Evolutionary conservation across 2,329 filamentous ascomycete species (phyloP), one percentile per base, ranked within the genome.

Genomic region (Microsporum ferrugineum): DNA sequence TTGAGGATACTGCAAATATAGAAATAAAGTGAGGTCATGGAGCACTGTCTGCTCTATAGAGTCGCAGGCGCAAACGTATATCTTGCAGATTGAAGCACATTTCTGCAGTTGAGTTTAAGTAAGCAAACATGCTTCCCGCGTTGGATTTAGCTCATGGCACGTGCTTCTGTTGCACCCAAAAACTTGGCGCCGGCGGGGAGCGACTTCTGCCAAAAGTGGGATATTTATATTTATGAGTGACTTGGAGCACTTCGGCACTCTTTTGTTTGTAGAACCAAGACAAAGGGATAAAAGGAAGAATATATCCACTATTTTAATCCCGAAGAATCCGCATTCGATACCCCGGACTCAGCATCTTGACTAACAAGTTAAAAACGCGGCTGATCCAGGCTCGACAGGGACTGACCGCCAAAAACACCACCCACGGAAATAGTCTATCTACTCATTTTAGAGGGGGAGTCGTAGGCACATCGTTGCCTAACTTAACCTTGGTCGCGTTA

Each of bases 141-240:
- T 51, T 51, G 23, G 23, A 51, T 51, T 51, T 55, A 55, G 31
- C 33, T 55, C 14, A n/a, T 55, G 51, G 33, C 51, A 55, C 51
- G 51, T 55, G 51, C 33, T 55, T 23, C 14, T 55, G 14, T 10
- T n/a, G 49, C 33, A n/a, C 34, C 4, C 4, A 34, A 17, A 12
- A 14, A 5, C 51, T 55, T 55, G 51, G 51, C 51, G 31, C 31
- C 51, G 34, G 51, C 51, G 51, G 51, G 51, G 51, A 55, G 51
- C 51, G 17, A 55, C 31, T 33, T 55, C 51, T 34, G 5, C 51
- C 51, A 55, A 55, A 29, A 33, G 51, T 55, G 51, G 51, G 51
- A 55, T 34, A 17, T 23, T 23, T 23, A 23, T 5, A 6, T 27
- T 27, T 47, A 27, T 17, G n/a, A 36, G 27, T 12, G 27, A 23